phyloP scores from a whole-genome alignment of 106 monocot species.

The Vanilla planifolia region DNA sequence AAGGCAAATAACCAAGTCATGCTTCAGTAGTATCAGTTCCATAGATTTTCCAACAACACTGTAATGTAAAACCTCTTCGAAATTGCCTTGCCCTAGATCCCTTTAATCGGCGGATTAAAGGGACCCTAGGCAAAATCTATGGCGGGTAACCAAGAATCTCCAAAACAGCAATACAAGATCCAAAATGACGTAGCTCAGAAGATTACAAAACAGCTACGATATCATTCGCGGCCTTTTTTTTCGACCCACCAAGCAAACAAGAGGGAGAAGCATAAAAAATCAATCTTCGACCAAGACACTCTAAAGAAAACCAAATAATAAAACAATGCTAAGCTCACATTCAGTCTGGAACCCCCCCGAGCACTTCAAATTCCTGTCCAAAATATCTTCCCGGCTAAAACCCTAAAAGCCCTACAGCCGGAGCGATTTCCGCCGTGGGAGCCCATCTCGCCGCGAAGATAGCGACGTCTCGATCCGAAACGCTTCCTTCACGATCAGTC shows the following conservation, averaged over 20 bases:
- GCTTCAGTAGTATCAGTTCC: conserved; percentile 8
- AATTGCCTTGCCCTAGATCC: conserved; percentile 1
- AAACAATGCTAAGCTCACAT: neutral
- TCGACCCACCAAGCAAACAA: neutral
- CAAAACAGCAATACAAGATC: neutral
- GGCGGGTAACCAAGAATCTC: neutral
- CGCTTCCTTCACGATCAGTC: neutral
- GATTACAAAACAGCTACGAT: neutral
- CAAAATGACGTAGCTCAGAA: neutral
- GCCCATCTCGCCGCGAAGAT: neutral
- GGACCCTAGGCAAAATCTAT: neutral
- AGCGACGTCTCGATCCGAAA: neutral
- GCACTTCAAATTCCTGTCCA: neutral
- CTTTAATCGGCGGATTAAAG: neutral
- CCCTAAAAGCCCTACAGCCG: neutral
- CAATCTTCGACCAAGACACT: neutral
- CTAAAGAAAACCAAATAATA: neutral
- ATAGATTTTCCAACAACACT: conserved; percentile 9
- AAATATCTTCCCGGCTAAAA: conserved; percentile 14
- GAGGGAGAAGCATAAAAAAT: neutral
- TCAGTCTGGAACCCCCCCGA: neutral
- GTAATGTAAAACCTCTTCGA: neutral
- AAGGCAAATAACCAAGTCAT: conserved; percentile 9
- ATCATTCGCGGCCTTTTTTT: neutral
- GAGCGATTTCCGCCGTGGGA: conserved; percentile 6